Evolutionary conservation across 441 rosid species (phyloP).

Genomic region (Isatis lusitanica): DNA sequence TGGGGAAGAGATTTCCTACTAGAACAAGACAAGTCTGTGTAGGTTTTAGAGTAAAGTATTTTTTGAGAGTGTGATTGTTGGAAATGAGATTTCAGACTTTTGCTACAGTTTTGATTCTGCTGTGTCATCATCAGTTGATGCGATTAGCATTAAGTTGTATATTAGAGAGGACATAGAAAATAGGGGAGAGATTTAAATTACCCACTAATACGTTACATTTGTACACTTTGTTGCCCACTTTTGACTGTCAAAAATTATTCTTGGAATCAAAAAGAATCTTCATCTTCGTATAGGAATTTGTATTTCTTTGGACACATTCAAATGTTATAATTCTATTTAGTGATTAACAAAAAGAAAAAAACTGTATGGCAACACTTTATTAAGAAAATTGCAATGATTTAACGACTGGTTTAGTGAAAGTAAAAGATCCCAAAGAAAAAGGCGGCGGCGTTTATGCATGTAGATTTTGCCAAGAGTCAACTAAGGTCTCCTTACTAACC

Average conservation of each 20-base stretch:
- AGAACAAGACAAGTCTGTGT: conserved; percentile 14
- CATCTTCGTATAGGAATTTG: neutral
- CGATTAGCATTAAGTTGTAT: conserved; percentile 34
- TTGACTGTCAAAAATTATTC: conserved; percentile 13
- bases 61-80: conserved; percentile 28
- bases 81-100: conserved; percentile 30
- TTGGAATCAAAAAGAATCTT: conserved; percentile 25
- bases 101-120: conserved; percentile 49
- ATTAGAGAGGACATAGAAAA: conserved; percentile 34
- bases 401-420: too few species aligned
- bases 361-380: too few species aligned
- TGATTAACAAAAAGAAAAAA: too few species aligned
- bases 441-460: too few species aligned
- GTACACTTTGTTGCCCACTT: conserved; percentile 22
- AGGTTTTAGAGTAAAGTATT: conserved; percentile 21
- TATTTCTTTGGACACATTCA: too few species aligned
- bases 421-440: too few species aligned
- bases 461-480: too few species aligned
- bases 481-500: too few species aligned
- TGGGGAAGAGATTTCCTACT: neutral
- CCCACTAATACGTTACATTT: conserved; percentile 28
- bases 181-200: conserved; percentile 14
- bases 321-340: too few species aligned
- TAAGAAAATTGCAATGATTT: too few species aligned
- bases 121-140: conserved; percentile 27